Base-by-base conservation (phyloP, 192 early-diverging fungal species). In the Borealophlyctis nickersoniae region DNA sequence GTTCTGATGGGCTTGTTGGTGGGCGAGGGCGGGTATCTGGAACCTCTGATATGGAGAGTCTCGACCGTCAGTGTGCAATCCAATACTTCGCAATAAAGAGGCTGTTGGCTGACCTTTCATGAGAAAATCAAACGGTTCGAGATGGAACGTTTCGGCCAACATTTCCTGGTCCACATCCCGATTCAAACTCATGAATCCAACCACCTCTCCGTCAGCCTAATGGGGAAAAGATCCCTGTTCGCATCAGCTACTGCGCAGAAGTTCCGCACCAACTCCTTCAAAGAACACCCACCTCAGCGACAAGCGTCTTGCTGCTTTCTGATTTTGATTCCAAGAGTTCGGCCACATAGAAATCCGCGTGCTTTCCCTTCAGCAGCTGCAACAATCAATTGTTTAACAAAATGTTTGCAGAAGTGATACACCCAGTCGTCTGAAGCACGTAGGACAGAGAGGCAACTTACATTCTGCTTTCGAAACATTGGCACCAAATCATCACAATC, bases 401-500 rank as follows among this genome's bases (percentile, higher is more conserved):
- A 48, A 5, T 49, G 60, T 23, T 24, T 2, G 19, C 16, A 66
- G 1, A 33, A 3, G 34, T 2, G 16, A 27, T 30, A 60, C 19
- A 31, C 2, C 62, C 36, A 22, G 0, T 7, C 11, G 39, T 45
- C 39, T 45, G 39, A 45, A 19, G 39, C 7, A 7, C 39, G 19
- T 19, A 26, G 5, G 11, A 2, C 0, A 52, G 3, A 0, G 7
- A 7, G 32, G 16, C 1, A 23, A 36, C 69, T 27, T 56, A 79
- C 75, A 31, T 76, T 74, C 50, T 82, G 77, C 31, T 68, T 54
- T 52, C 62, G 62, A 48, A 82, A 76, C 73, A 85, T 77, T 4
- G 83, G 83, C 2, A 75, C 69, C 19, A 85, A 56, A 66, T 85
- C 83, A 65, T 85, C 83, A 55, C 77, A 80, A 63, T 85, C 83